A percentile compares a stretch with the other conserved stretches of the same genome.
These are phyloP conservation scores for Taphrina pruni DNA, from an alignment of 1,139 yeast species.

Conservation along the genomic window DNA sequence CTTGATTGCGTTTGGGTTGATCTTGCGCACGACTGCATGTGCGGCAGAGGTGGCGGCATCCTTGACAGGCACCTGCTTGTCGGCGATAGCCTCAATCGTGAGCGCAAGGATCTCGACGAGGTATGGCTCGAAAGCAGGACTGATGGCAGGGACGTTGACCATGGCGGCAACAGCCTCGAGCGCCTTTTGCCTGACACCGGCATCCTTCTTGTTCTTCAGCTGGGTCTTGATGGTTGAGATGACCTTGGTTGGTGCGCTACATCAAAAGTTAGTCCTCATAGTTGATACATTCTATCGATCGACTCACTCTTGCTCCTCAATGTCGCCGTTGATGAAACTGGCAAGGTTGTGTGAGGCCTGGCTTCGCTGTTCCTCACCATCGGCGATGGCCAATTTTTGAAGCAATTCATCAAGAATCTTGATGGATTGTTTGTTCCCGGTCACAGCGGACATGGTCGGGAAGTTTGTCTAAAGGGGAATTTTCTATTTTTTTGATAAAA, in stretches of 20 bases:
- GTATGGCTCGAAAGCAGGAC: slow-evolving; percentile 69
- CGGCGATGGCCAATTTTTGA: slow-evolving; percentile 87
- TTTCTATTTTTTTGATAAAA: not conserved
- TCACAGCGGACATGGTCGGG: slow-evolving; percentile 47
- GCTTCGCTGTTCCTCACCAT: slow-evolving; percentile 73
- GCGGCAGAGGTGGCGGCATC: slow-evolving; percentile 74
- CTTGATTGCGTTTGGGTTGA: slow-evolving; percentile 94
- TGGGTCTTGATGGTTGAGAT: slow-evolving; percentile 77
- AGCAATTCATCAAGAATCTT: slow-evolving; percentile 92
- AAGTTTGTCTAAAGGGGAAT: not conserved
- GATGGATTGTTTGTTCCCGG: slow-evolving; percentile 50
- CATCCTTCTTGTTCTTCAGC: slow-evolving; percentile 78
- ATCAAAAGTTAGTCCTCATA: not conserved
- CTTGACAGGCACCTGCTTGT: slow-evolving; percentile 79
- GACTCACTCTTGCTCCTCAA: slow-evolving; percentile 83
- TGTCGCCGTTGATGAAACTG: slow-evolving; percentile 92
- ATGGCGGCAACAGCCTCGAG: slow-evolving; percentile 84
- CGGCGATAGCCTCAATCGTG: slow-evolving; percentile 83
- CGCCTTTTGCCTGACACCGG: slow-evolving; percentile 70
- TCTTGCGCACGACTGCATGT: slow-evolving; percentile 73
- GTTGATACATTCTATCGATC: no score
- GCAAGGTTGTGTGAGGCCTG: slow-evolving; percentile 90
- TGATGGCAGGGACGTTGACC: slow-evolving; percentile 65
- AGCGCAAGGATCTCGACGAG: slow-evolving; percentile 74
- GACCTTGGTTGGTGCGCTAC: slow-evolving; percentile 81